Base-by-base conservation (phyloP, 495 filamentous ascomycete species). In the Pseudomonodictys pantanalensis region DNA sequence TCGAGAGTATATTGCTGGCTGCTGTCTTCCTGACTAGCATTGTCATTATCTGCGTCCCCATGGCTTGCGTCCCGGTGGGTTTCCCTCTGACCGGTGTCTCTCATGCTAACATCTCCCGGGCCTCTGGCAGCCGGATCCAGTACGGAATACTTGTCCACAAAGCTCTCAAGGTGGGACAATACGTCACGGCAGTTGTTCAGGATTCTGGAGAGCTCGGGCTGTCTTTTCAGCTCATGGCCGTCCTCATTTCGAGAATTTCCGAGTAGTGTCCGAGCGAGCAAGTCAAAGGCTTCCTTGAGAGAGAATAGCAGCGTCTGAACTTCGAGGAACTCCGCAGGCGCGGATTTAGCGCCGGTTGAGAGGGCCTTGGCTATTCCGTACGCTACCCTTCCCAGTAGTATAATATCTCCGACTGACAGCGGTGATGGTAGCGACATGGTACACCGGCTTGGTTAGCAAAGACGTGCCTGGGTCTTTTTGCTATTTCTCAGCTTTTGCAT, bases 261-360 rank as follows among this genome's bases (percentile, higher is more conserved):
- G 2, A 38, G 52, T 24, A 56, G 47, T 23, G 46, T 42, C 47
- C 30, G 12, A 1, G 41, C 39, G n/a, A 56, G 53, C 3, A 56
- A 11, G 26, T 58, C 26, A 4, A 58, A 45, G 2, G 55, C 43
- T 29, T 39, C 30, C 18, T 45, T 44, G 17, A 58, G 55, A 2
- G 29, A 38, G 33, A 20, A 49, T 23, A 58, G 55, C 8, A 49
- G 55, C 18, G 41, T 22, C 24, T 58, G 55, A 25, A 58, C 23
- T 24, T 58, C 55, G 25, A 8, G 20, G 20, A 58, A 50, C 43
- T 50, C 55, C 5, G 43, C 55, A 35, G 55, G 55, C n/a, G 55
- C 55, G 0, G 43, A 35, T 10, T 49, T 58, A 11, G 29, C 26
- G 3, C 55, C 55, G 7, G 44, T 22, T 23, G 55, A 49, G 20